A percentile compares a stretch with the other conserved stretches of the same genome.
phyloP scores from a whole-genome alignment of 2,329 filamentous ascomycete species.

The Pseudocercospora musae region DNA sequence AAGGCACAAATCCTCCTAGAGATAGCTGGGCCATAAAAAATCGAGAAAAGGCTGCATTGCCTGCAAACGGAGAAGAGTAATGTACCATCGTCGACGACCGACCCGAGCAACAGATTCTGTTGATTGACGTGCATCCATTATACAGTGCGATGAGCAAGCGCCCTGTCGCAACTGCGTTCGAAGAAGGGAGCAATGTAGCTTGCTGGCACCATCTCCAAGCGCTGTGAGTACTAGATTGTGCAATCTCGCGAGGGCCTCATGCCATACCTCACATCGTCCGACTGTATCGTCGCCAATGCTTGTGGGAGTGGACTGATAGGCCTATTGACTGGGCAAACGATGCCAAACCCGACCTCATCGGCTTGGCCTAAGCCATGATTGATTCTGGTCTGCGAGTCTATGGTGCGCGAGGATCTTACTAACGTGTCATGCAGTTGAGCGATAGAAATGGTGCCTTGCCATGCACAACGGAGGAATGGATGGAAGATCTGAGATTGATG shows the following conservation, averaged over 20 bases:
- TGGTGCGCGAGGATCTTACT: not conserved
- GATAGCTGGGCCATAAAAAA: slow-evolving; percentile 15
- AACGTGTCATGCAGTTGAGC: not conserved
- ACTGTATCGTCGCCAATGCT: too few relatives aligned
- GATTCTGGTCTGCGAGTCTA: not conserved
- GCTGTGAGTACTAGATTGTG: slow-evolving; percentile 7
- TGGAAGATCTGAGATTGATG: slow-evolving; percentile 16
- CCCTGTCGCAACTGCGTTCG: slow-evolving; percentile 16
- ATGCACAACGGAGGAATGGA: slow-evolving; percentile 11
- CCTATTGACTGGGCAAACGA: too few relatives aligned
- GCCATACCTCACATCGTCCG: too few relatives aligned
- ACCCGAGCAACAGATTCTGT: not conserved
- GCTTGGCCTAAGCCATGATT: not conserved
- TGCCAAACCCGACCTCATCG: too few relatives aligned
- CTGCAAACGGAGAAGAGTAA: slow-evolving; percentile 17
- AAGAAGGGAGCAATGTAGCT: slow-evolving; percentile 15
- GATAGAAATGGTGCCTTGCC: slow-evolving; percentile 1
- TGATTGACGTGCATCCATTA: not conserved
- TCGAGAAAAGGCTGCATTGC: slow-evolving; percentile 14
- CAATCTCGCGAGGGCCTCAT: not conserved
- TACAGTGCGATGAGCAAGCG: slow-evolving; percentile 16
- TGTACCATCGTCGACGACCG: not conserved
- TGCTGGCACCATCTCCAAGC: slow-evolving; percentile 11
- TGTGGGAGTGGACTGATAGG: too few relatives aligned
- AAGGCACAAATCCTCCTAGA: too few relatives aligned